These are phyloP conservation scores for Dactylonectria macrodidyma DNA, from an alignment of 2,329 filamentous ascomycete species.

Conservation along the genomic window DNA sequence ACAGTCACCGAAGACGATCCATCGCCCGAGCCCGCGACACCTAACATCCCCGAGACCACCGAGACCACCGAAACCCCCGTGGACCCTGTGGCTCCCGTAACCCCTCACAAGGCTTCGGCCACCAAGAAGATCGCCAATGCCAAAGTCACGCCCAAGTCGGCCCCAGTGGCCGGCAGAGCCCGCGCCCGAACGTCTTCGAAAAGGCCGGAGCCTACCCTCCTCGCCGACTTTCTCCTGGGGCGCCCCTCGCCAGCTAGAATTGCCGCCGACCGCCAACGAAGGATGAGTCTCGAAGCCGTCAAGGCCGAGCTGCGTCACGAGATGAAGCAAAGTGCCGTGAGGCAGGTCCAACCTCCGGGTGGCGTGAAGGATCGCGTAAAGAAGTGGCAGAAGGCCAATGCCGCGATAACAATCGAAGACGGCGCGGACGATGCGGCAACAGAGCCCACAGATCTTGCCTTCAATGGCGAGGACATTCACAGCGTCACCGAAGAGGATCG, in stretches of 20 bases:
- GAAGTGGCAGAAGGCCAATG: slow-evolving; percentile 87
- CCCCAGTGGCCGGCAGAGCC: slow-evolving; percentile 54
- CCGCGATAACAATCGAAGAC: slow-evolving; percentile 70
- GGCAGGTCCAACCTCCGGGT: slow-evolving; percentile 72
- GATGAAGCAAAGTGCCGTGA: slow-evolving; percentile 72
- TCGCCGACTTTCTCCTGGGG: slow-evolving; percentile 71
- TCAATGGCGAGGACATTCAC: slow-evolving; percentile 68
- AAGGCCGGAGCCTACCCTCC: slow-evolving; percentile 61
- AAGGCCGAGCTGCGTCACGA: slow-evolving; percentile 67
- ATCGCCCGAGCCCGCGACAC: slow-evolving; percentile 40
- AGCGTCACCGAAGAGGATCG: slow-evolving; percentile 75
- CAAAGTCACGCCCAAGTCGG: slow-evolving; percentile 58
- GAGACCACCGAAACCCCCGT: slow-evolving; percentile 13
- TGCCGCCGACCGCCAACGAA: slow-evolving; percentile 65
- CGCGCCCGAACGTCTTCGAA: slow-evolving; percentile 56
- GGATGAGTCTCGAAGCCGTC: slow-evolving; percentile 72
- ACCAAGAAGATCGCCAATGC: slow-evolving; percentile 35
- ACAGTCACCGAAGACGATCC: slow-evolving; percentile 45
- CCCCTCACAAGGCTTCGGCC: slow-evolving; percentile 37
- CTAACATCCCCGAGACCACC: slow-evolving; percentile 4
- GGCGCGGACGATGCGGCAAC: slow-evolving; percentile 67
- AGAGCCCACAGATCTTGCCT: slow-evolving; percentile 74
- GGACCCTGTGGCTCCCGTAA: slow-evolving; percentile 25
- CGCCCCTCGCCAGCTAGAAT: slow-evolving; percentile 70
- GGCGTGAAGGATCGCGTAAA: slow-evolving; percentile 85